These are phyloP conservation scores for Spinacia oleracea DNA, from an alignment of 179 eudicot genomes.

Conservation along the genomic window DNA sequence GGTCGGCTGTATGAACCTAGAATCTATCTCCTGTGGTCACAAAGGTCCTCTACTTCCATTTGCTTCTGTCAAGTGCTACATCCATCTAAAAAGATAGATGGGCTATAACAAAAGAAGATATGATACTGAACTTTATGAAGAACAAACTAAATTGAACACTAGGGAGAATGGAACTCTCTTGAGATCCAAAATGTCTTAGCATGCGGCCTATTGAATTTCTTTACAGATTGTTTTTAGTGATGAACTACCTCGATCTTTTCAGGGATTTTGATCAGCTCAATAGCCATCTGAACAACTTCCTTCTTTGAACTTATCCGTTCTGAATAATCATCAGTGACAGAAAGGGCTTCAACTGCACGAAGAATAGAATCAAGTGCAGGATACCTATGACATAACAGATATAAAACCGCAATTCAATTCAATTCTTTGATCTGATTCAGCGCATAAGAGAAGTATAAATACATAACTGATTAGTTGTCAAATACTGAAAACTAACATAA, in stretches of 20 bases:
- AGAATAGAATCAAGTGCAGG: conserved; percentile 72
- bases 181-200: neutral
- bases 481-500: neutral
- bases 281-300: conserved; percentile 64
- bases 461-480: neutral
- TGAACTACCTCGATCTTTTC: conserved; percentile 78
- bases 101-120: neutral
- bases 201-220: neutral
- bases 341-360: conserved; percentile 80
- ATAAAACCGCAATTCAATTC: neutral
- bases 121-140: neutral
- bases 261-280: conserved; percentile 66
- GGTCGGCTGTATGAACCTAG: no score
- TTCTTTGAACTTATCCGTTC: conserved; percentile 54
- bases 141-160: neutral
- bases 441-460: neutral
- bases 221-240: neutral
- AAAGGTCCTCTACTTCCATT: no score
- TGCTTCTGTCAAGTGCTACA: neutral
- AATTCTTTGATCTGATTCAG: neutral
- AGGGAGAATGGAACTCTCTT: conserved; percentile 11
- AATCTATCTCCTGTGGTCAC: no score
- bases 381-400: conserved; percentile 46
- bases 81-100: neutral
- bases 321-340: conserved; percentile 67